Percentiles rank a stretch among this genome's conserved stretches.
Evolutionary conservation across 2,329 filamentous ascomycete genomes (phyloP).

Genomic region (Epichloe sylvatica): DNA sequence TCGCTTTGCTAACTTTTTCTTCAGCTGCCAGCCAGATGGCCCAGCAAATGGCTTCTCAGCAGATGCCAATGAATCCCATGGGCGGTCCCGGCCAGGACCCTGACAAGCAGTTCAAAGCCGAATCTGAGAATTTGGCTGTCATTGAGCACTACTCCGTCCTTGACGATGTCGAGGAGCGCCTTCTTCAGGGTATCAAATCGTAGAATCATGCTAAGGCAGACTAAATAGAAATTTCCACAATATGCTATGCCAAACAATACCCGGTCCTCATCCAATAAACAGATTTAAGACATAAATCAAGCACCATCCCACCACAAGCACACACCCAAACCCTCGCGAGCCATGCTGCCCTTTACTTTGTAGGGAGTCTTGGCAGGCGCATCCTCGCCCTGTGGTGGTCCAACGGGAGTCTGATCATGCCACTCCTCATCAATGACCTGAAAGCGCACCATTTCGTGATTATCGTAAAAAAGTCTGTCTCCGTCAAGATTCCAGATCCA

Average conservation of each 20-base stretch:
- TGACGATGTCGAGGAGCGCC: constrained; percentile 72
- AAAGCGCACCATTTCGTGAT: constrained; percentile 76
- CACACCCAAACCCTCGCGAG: constrained; percentile 45
- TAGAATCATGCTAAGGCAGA: constrained; percentile 17
- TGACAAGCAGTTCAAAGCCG: constrained; percentile 83
- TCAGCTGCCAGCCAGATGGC: constrained; percentile 81
- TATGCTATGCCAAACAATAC: constrained; percentile 1
- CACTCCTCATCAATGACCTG: constrained; percentile 78
- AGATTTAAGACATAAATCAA: constrained; percentile 3
- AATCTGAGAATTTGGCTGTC: constrained; percentile 92
- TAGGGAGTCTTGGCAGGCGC: constrained; percentile 55
- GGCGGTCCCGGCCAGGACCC: constrained; percentile 89
- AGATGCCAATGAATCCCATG: constrained; percentile 35
- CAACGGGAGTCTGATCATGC: constrained; percentile 71
- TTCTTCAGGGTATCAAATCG: constrained; percentile 44
- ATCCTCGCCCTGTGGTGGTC: constrained; percentile 48
- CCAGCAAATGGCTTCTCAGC: constrained; percentile 69
- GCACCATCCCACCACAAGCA: constrained; percentile 49
- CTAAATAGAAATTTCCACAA: constrained; percentile 9
- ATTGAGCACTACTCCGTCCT: constrained; percentile 87
- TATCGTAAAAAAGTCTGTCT: constrained; percentile 71
- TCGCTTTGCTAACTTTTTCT: constrained; percentile 7
- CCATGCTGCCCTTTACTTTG: constrained; percentile 52
- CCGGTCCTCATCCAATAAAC: constrained; percentile 4
- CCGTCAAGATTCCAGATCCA: constrained; percentile 76